Base-by-base conservation (phyloP, 345 rosid genomes). In the Eucalyptus polyanthemos region DNA sequence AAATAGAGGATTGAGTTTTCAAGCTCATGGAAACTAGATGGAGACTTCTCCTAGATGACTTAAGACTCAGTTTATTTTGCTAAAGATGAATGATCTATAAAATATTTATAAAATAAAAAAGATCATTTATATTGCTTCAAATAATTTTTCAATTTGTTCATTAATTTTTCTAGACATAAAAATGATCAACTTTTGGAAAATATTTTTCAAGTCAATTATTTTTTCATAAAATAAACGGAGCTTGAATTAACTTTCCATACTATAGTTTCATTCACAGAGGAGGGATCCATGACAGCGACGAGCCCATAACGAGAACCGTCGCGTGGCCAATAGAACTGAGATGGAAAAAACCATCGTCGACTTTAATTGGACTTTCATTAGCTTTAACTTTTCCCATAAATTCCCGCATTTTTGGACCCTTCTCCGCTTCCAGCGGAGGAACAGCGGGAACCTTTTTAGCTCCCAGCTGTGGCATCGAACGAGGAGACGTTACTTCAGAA, bases 201-300 rank as follows among this genome's bases (percentile, higher is more conserved):
- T 13, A 62, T 27, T 13, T 2, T 62, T 62, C 16, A 6, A 29
- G 2, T 62, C 1, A 29, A 6, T 62, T 27, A 6, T 3, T 29
- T 60, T 29, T 62, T 13, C 0, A 0, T 1, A 1, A 13, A 29
- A 62, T 1, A 62, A 62, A 6, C 7, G 4, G 9, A 62, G 2
- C 1, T 29, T 2, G 15, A 29, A 62, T 62, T 29, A 29, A 29
- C 34, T 14, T 29, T 29, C 69, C 37, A 65, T 65, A 1, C 37
- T 15, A 34, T 53, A 7, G 37, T 60, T 25, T 60, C n/a, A 11
- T 25, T 24, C 14, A 11, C 5, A 8, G 9, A 17, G 56, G 56
- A 53, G 56, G 67, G 34, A 62, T 14, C 69, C 69, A 29, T 1
- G 69, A 62, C 16, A 27, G 31, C 4, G 69, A 13, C 16, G 31